A percentile compares a stretch with the other conserved stretches of the same genome.
Conservation (phyloP, 768 basidiomycete species). For the Dacryopinax primogenitus region DNA sequence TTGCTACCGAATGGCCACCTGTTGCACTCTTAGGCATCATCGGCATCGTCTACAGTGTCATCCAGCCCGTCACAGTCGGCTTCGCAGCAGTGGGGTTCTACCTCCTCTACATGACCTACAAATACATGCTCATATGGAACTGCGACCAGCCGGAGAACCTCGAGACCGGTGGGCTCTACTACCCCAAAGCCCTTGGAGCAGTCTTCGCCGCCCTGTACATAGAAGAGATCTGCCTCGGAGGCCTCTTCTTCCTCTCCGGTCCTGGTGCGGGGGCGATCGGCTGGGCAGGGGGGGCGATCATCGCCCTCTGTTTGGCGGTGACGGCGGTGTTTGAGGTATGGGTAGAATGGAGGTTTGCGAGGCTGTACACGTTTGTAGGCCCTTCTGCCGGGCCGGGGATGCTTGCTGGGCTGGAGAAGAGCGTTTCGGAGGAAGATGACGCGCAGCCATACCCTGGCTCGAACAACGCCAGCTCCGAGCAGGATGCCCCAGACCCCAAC, state of each 20-base stretch:
- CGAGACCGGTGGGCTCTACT: constrained; percentile 32
- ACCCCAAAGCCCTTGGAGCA: constrained; percentile 28
- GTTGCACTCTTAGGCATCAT: constrained; percentile 25
- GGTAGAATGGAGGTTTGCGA: constrained; percentile 20
- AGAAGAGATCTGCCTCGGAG: constrained; percentile 26
- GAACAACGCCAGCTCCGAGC: constrained; percentile 23
- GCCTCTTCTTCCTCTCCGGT: constrained; percentile 26
- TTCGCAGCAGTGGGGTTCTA: constrained; percentile 25
- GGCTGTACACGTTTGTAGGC: constrained; percentile 16
- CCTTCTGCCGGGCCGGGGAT: constrained; percentile 7
- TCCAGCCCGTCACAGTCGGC: constrained; percentile 28
- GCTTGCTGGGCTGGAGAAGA: not conserved
- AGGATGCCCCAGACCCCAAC: constrained; percentile 25
- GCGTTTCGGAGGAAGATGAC: constrained; percentile 12
- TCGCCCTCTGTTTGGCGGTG: constrained; percentile 24
- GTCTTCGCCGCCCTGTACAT: constrained; percentile 29
- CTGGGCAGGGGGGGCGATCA: constrained; percentile 26
- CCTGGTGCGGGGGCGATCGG: constrained; percentile 19
- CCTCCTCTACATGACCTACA: constrained; percentile 27
- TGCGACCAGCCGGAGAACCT: constrained; percentile 27
- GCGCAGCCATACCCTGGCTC: constrained; percentile 16
- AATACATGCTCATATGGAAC: constrained; percentile 28
- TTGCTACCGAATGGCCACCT: constrained; percentile 18
- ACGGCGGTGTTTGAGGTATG: constrained; percentile 24
- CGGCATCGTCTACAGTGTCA: constrained; percentile 29